Evolutionary conservation across 495 filamentous ascomycete genomes (phyloP), one percentile per base, ranked within the genome.

Genomic region (Lophiostoma macrostomum): DNA sequence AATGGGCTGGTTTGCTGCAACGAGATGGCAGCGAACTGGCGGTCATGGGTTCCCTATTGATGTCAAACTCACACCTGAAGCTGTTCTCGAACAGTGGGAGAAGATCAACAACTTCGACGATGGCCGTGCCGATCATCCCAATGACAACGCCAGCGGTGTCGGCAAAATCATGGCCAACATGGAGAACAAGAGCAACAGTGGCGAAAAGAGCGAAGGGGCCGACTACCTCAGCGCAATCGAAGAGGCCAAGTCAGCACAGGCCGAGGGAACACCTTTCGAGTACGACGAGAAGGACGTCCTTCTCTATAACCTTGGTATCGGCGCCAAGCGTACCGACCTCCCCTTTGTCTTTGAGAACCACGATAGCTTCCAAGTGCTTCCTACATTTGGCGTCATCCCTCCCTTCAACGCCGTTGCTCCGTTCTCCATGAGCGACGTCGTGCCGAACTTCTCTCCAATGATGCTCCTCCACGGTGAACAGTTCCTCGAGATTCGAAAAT

Each of bases 401-500:
- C 85, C 82, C 67, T 97, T 98, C 74, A 85, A 86, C 75, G 84
- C 90, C 60, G 76, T 83, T 54, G 75, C 80, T 42, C 89, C 94
- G 45, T 98, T 84, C 77, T 80, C 74, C 74, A 74, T 91, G 58
- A 78, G 83, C 56, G 88, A 95, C 20, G 74, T 98, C 56, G 83
- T 97, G 34, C 88, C 90, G 65, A 88, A 97, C 74, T 98, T 95
- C 80, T 87, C 80, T 4, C 91, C 91, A 57, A 98, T 96, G 94
- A 96, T 97, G 91, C 82, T 98, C 42, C 84, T 98, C 16, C 93
- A 98, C 77, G 93, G 93, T 64, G 93, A 98, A 75, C 93, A 98
- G 74, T 98, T 91, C 78, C 88, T 97, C 60, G 94, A 97, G 70
- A 80, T 98, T 67, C 84, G 84, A 67, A 88, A 91, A 70, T 96